Evolutionary conservation across 192 early-diverging fungal genomes (phyloP), one percentile per base, ranked within the genome.

Genomic region (Jimgerdemannia flammicorona): DNA sequence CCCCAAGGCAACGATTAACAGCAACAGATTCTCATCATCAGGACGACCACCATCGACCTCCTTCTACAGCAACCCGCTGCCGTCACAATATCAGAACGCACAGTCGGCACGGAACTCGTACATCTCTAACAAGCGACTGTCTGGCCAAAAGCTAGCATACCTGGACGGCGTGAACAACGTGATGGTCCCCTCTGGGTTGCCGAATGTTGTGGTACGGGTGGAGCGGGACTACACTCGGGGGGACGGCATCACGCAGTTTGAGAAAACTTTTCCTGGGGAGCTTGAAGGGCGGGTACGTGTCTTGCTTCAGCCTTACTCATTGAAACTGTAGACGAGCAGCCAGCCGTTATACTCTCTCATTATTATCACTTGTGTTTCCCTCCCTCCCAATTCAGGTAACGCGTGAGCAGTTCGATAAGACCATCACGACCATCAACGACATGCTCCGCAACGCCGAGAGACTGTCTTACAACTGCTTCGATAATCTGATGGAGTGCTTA

Each of bases 181-280:
- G 14, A 59, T 59, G 49, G 49, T 59, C 49, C 49, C 49, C 14
- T 59, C 49, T 14, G 49, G 49, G 14, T 2, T 74, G 18, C 75
- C 76, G 3, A 73, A 69, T 49, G 44, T 67, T 49, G 66, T 75
- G 18, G 70, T 82, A 64, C 71, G 81, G 54, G 64, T 82, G 20
- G 81, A 82, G 69, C 77, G 81, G 9, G 77, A 82, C 66, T 82
- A 82, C 43, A 72, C 81, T 64, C 43, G 70, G 18, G 81, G 81
- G 64, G 77, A 82, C 71, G 81, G 81, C 44, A 82, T 82, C 43
- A 82, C 81, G 44, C 71, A 76, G 63, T 82, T 82, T 68, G 40
- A 67, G 17, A 75, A 75, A 18, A 72, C 73, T 19, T 76, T 75
- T 43, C 81, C 81, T 3, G 11, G n/a, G 14, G 77, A 72, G 64